These are phyloP conservation scores for Coprinopsis sp. DNA, from an alignment of 768 basidiomycete species.

Conservation along the genomic window DNA sequence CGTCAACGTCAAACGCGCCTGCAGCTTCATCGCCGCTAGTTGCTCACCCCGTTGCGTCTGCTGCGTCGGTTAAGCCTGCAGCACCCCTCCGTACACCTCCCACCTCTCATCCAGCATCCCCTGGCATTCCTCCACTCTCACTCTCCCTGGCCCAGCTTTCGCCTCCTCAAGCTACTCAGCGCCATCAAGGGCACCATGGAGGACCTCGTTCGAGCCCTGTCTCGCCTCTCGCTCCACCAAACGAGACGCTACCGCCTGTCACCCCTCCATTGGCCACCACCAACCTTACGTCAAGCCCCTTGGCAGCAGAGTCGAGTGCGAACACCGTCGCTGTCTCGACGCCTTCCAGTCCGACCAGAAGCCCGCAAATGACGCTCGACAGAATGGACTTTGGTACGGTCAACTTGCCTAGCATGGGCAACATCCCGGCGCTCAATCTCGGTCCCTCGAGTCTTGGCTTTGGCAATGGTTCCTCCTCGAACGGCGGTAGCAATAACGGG, in stretches of 20 bases:
- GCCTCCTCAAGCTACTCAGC: neutral
- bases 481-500: no score
- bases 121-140: slow-evolving; percentile 1
- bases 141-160: slow-evolving; percentile 3
- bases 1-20: no score
- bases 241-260: no score
- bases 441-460: neutral
- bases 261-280: neutral
- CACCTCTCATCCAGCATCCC: neutral
- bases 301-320: no score
- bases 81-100: neutral
- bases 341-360: neutral
- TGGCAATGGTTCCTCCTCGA: no score
- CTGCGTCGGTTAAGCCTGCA: neutral
- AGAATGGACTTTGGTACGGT: slow-evolving; percentile 9
- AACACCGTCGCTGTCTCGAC: neutral
- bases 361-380: slow-evolving; percentile 6
- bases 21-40: no score
- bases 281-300: neutral
- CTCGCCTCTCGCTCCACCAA: neutral
- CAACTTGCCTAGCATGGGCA: neutral
- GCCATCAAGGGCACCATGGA: neutral
- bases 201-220: slow-evolving; percentile 3
- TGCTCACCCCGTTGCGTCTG: neutral
- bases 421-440: slow-evolving; percentile 3